A percentile compares a stretch with the other conserved stretches of the same genome.
These are phyloP conservation scores for Nannochloropsis oceanica DNA, from an alignment of 108 stramenopile genomes.

Conservation along the genomic window DNA sequence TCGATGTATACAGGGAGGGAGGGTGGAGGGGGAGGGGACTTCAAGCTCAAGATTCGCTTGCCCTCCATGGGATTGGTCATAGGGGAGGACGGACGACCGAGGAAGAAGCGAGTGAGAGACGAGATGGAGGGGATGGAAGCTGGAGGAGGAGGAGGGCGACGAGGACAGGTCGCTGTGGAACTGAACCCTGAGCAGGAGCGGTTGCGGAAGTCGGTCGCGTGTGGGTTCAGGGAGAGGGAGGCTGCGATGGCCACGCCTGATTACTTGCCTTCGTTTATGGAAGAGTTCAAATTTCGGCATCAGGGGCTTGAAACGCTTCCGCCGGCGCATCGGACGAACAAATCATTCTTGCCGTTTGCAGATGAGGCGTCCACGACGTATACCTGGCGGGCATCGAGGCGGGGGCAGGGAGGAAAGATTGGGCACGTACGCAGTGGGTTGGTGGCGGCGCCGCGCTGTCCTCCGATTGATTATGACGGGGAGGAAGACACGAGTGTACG, in stretches of 20 bases:
- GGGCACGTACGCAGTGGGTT: neutral
- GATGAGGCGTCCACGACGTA: neutral
- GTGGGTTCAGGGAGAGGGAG: neutral
- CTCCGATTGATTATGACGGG: neutral
- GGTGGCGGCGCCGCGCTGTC: neutral
- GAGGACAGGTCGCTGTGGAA: neutral
- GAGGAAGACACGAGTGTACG: neutral
- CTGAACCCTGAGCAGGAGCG: neutral
- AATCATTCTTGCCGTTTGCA: neutral
- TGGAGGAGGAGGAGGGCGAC: neutral
- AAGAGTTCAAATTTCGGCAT: slow-evolving; percentile 2
- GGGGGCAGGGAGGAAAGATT: neutral
- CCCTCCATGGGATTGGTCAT: neutral
- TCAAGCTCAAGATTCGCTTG: neutral
- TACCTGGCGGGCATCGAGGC: neutral
- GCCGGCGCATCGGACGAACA: neutral
- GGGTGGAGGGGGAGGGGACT: neutral
- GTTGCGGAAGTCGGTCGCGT: neutral
- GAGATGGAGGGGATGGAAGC: neutral
- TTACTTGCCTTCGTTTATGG: slow-evolving; percentile 15
- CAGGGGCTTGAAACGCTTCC: neutral
- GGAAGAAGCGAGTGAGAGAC: neutral
- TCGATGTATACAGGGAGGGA: neutral
- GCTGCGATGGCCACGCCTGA: neutral
- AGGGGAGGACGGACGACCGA: neutral